Evolutionary conservation across 306 rosid genomes (phyloP).

Genomic region (Elaeagnus macrophylla): DNA sequence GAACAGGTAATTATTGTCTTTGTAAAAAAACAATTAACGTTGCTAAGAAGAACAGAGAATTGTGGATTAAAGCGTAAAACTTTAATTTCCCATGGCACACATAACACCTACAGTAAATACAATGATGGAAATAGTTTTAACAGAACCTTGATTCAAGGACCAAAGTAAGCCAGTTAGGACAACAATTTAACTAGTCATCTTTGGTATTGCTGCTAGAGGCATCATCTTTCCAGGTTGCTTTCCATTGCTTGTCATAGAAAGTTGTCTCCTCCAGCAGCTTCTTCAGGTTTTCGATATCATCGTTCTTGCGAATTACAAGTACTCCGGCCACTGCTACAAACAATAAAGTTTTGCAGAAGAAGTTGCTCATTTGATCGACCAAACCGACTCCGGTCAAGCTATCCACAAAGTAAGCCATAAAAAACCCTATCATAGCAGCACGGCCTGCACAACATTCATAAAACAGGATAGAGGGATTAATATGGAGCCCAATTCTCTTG

Average conservation of each 20-base stretch:
- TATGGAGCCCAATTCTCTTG: conserved; percentile 9
- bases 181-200: too few species aligned
- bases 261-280: conserved; percentile 35
- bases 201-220: too few species aligned
- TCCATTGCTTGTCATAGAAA: conserved; percentile 39
- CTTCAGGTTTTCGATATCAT: conserved; percentile 24
- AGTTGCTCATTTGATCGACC: conserved; percentile 34
- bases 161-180: too few species aligned
- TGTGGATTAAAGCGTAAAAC: too few species aligned
- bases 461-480: neutral
- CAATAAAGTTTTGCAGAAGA: conserved; percentile 32
- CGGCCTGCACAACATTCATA: conserved; percentile 13
- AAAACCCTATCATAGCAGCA: conserved; percentile 44
- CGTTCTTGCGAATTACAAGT: conserved; percentile 14
- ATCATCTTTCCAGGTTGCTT: conserved; percentile 31
- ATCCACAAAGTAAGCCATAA: conserved; percentile 30
- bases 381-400: conserved; percentile 30
- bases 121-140: too few species aligned
- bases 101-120: too few species aligned
- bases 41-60: too few species aligned
- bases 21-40: too few species aligned
- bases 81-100: too few species aligned
- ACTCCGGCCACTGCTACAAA: conserved; percentile 25
- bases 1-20: too few species aligned
- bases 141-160: too few species aligned